Evolutionary conservation across 192 early-diverging fungal species (phyloP).

Genomic region (Backusella parvicylindrica): DNA sequence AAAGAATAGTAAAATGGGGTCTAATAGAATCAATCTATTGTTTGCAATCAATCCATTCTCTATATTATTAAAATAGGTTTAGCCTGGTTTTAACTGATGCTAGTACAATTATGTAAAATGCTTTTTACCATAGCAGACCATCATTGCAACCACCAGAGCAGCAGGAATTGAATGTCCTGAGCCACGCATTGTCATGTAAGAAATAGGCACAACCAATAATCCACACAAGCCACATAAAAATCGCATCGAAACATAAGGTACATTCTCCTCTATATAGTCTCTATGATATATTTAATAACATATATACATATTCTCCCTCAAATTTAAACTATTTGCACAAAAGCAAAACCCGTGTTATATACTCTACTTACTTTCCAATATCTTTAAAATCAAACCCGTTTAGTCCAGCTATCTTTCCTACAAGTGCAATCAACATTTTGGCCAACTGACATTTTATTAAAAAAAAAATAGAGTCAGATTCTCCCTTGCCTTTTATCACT

Average conservation of each 20-base stretch:
- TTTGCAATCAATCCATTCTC: conserved; percentile 90
- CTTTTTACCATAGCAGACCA: conserved; percentile 73
- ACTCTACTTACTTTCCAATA: conserved; percentile 67
- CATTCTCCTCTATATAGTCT: conserved; percentile 81
- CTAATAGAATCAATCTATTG: conserved; percentile 86
- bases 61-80: conserved; percentile 18
- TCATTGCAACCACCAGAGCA: conserved; percentile 68
- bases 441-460: conserved; percentile 24
- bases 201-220: conserved; percentile 74
- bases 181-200: conserved; percentile 77
- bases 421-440: conserved; percentile 42
- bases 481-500: neutral
- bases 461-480: neutral
- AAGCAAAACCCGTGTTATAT: too few relatives aligned
- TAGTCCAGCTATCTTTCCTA: conserved; percentile 79
- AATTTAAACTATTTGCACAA: neutral
- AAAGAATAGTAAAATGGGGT: conserved; percentile 88
- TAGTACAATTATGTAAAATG: neutral
- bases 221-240: conserved; percentile 75
- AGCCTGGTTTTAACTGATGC: neutral
- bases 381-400: conserved; percentile 93
- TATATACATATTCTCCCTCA: neutral
- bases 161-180: conserved; percentile 72
- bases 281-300: conserved; percentile 33
- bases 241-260: conserved; percentile 88